Evolutionary conservation across 2,329 filamentous ascomycete genomes (phyloP).

Genomic region (Talaromyces sp.): DNA sequence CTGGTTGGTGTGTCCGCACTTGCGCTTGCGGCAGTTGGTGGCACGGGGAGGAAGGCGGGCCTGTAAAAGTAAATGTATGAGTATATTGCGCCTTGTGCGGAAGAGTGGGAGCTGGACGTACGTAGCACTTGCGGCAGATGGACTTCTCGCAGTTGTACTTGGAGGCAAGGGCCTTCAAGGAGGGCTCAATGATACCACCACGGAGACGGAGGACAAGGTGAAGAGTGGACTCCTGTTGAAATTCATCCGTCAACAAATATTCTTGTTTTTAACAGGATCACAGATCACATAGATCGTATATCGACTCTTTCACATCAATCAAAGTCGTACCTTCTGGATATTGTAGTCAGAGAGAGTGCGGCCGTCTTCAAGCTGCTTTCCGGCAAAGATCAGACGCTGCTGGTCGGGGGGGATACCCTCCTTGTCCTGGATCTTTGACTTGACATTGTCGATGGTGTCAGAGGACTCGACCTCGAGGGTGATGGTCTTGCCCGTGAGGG

Average conservation of each 20-base stretch:
- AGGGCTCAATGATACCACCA: slow-evolving; percentile 99
- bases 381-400: slow-evolving; percentile 97
- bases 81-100: neutral
- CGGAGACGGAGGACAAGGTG: slow-evolving; percentile 98
- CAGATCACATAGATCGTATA: neutral
- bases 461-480: slow-evolving; percentile 98
- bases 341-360: slow-evolving; percentile 97
- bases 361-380: slow-evolving; percentile 99
- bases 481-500: slow-evolving; percentile 99
- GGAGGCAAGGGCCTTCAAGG: slow-evolving; percentile 94
- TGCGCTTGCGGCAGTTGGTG: slow-evolving; percentile 99
- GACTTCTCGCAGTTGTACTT: slow-evolving; percentile 99
- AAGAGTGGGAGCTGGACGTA: slow-evolving; percentile 51
- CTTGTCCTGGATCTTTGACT: slow-evolving; percentile 99
- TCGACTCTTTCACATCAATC: neutral
- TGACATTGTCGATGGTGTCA: slow-evolving; percentile 99
- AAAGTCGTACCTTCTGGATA: slow-evolving; percentile 83
- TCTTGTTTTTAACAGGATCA: neutral
- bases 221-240: slow-evolving; percentile 83
- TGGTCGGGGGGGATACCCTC: slow-evolving; percentile 97
- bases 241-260: slow-evolving; percentile 12
- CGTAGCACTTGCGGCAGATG: slow-evolving; percentile 99
- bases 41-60: slow-evolving; percentile 92
- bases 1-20: slow-evolving; percentile 99
- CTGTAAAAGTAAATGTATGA: slow-evolving; percentile 30